Base-by-base conservation (phyloP, 2,329 filamentous ascomycete genomes). In the Alternaria rosae region DNA sequence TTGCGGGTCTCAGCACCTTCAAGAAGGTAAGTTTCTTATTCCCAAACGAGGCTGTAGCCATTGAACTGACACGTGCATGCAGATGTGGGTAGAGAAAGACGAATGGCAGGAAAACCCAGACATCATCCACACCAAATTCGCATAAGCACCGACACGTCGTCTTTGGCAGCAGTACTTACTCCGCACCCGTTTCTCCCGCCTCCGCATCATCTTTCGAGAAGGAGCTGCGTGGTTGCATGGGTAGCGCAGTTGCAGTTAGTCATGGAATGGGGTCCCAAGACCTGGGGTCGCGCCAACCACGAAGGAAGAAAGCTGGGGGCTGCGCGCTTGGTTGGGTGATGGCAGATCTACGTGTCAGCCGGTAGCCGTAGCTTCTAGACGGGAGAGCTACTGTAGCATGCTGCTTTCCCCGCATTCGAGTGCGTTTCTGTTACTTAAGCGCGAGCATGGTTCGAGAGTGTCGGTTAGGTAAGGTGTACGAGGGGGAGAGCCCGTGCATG, bases 81-180 rank as follows among this genome's bases (percentile, higher is more conserved):
- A 97, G 94, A 99, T 99, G 95, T 98, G 95, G 93, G 95, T 99
- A 76, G 97, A 93, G 82, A 94, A 97, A 78, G 95, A 98, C 78
- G 95, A 99, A 85, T 99, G 95, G 95, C 95, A 99, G 80, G 95
- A 99, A 86, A 97, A 99, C 78, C 95, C 95, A 17, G 94, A 99
- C 77, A 95, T 99, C 74, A 98, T 99, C 78, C 94, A 98, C 82
- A 95, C 93, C 76, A 98, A 97, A 82, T 97, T 98, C 81, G 94
- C 93, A 75, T 97, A 57, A 57, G 54, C 55, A 57, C 41, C 38
- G 42, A 43, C 62, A 63, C 45, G 66, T 86, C 80, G 64, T 67
- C 64, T 64, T 66, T 61, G 66, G 68, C 67, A 57, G 32, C 52
- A 58, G 38, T n/a, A 54, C 55, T 45, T 68, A 70, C 70, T 70